These are phyloP conservation scores for Fusarium brachygibbosum DNA, from an alignment of 2,329 filamentous ascomycete genomes.

Conservation along the genomic window DNA sequence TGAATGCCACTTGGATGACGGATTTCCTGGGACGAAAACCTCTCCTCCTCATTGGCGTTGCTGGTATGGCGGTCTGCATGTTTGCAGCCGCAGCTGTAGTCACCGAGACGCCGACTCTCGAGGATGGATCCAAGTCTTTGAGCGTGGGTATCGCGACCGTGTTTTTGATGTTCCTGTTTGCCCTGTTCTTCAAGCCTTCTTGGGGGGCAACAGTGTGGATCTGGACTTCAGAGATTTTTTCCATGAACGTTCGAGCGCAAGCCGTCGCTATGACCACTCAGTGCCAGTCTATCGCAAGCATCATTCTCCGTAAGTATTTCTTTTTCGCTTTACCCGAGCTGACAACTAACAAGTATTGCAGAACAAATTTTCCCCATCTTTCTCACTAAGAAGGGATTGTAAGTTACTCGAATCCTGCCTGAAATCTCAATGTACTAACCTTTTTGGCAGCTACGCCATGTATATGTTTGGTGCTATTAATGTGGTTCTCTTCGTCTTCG, in stretches of 20 bases:
- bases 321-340: rapidly evolving
- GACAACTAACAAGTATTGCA: neutral
- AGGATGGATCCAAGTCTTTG: slow-evolving; percentile 65
- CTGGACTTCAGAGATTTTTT: slow-evolving; percentile 68
- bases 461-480: slow-evolving; percentile 17
- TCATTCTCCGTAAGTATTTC: neutral
- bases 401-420: neutral
- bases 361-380: slow-evolving; percentile 16
- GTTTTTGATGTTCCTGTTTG: slow-evolving; percentile 74
- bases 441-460: neutral
- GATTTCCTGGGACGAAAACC: slow-evolving; percentile 78
- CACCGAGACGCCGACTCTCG: slow-evolving; percentile 61
- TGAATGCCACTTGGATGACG: slow-evolving; percentile 80
- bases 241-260: slow-evolving; percentile 77
- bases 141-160: slow-evolving; percentile 74
- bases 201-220: slow-evolving; percentile 79
- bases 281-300: slow-evolving; percentile 10
- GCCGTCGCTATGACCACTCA: slow-evolving; percentile 64
- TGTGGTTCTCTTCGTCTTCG: slow-evolving; percentile 1
- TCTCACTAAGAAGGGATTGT: slow-evolving; percentile 1
- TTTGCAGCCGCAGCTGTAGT: slow-evolving; percentile 64
- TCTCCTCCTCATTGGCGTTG: slow-evolving; percentile 74
- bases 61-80: slow-evolving; percentile 78
- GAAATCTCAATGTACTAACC: neutral
- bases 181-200: slow-evolving; percentile 75